A percentile compares a stretch with the other conserved stretches of the same genome.
Evolutionary conservation across 2,329 filamentous ascomycete genomes (phyloP).

Genomic region (Colletotrichum aenigma): DNA sequence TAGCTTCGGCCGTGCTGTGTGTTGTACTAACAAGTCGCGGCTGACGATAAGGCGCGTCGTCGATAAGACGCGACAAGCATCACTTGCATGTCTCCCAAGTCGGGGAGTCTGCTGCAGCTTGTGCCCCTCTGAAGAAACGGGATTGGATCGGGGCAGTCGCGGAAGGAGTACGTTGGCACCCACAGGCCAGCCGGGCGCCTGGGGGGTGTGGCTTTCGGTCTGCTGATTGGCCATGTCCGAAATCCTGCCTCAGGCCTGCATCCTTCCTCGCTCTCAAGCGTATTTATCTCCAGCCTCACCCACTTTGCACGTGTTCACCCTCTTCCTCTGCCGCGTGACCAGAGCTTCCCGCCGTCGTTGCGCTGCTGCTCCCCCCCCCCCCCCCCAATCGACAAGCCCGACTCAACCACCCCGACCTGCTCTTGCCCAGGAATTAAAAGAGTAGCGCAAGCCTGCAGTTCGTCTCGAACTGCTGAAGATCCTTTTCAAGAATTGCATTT

Average conservation of each 20-base stretch:
- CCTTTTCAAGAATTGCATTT: constrained; percentile 9
- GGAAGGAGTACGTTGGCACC: constrained; percentile 1
- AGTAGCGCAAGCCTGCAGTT: constrained; percentile 8
- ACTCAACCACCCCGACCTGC: constrained; percentile 4
- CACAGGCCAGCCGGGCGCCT: not conserved
- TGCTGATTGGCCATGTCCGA: constrained; percentile 6
- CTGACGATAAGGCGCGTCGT: not conserved
- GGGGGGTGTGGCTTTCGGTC: constrained; percentile 4
- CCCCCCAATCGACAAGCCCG: constrained; percentile 5
- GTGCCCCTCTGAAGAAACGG: constrained; percentile 15
- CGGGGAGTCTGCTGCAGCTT: constrained; percentile 1
- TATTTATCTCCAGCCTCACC: constrained; percentile 41
- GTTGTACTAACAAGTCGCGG: not conserved
- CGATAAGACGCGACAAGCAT: constrained; percentile 12
- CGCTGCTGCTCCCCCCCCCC: not conserved
- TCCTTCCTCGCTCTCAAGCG: constrained; percentile 13
- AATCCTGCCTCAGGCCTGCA: constrained; percentile 17
- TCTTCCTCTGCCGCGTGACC: constrained; percentile 43
- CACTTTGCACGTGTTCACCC: constrained; percentile 44
- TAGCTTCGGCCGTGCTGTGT: not conserved
- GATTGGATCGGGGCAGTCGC: constrained; percentile 20
- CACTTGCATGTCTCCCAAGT: not conserved
- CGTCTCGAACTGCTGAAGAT: not conserved
- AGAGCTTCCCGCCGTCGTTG: constrained; percentile 18
- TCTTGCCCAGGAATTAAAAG: constrained; percentile 3